Conservation (phyloP, 768 basidiomycete species). For the Ramaria rubella region DNA sequence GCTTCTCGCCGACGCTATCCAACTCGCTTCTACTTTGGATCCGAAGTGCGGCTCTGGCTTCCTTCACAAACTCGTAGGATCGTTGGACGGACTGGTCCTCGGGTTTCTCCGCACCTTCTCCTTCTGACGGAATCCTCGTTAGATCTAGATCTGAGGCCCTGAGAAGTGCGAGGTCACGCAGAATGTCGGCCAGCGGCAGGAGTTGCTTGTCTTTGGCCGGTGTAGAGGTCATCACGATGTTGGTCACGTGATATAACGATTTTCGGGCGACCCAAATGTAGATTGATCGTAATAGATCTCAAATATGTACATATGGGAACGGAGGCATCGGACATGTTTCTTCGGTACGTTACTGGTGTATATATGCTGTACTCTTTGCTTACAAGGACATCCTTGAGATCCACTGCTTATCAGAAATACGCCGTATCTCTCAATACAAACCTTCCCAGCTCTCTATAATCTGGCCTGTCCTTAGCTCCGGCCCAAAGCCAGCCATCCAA, state of each 20-base stretch:
- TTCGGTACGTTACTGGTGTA: too few relatives aligned
- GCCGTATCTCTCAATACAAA: constrained; percentile 61
- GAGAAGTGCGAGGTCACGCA: constrained; percentile 68
- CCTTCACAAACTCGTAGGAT: constrained; percentile 54
- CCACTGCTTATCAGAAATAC: constrained; percentile 49
- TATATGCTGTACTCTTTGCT: neutral
- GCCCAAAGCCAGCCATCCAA: constrained; percentile 81
- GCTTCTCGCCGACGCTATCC: constrained; percentile 43
- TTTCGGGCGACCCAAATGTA: too few relatives aligned
- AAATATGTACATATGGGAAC: too few relatives aligned
- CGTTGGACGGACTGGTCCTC: constrained; percentile 33
- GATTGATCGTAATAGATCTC: too few relatives aligned
- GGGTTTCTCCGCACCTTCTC: constrained; percentile 5
- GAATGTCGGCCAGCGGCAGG: constrained; percentile 50
- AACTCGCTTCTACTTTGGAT: constrained; percentile 46
- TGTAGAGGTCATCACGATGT: neutral
- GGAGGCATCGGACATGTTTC: too few relatives aligned
- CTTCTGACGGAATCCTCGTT: constrained; percentile 21
- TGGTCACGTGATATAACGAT: neutral
- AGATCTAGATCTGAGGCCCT: constrained; percentile 50
- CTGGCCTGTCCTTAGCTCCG: constrained; percentile 68
- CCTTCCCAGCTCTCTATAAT: constrained; percentile 59
- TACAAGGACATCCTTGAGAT: neutral
- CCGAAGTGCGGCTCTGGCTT: constrained; percentile 51
- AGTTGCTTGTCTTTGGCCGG: neutral